These are phyloP conservation scores for Amphibolis antarctica DNA, from an alignment of 106 monocot genomes.

Conservation along the genomic window DNA sequence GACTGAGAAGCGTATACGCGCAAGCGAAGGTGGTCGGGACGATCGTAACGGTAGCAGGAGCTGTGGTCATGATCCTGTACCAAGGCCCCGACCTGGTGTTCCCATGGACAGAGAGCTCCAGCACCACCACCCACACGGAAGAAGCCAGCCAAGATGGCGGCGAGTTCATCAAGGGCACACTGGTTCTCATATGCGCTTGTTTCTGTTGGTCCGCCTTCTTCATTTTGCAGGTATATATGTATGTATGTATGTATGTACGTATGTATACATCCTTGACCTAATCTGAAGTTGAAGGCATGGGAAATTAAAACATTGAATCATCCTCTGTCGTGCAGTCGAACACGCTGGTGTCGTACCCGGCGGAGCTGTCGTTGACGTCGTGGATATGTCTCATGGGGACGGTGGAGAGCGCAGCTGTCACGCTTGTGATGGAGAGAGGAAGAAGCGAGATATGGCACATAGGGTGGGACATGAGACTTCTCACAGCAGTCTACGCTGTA, in stretches of 20 bases:
- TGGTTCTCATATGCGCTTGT: background rate
- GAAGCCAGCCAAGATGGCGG: background rate
- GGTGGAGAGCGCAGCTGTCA: conserved; percentile 3
- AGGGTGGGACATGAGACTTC: conserved; percentile 10
- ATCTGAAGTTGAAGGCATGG: too few species aligned
- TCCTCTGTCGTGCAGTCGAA: conserved; percentile 5
- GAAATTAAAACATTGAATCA: too few species aligned
- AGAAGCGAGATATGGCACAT: conserved; percentile 2
- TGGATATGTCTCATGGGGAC: conserved; percentile 17
- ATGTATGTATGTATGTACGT: background rate
- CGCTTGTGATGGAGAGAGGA: conserved; percentile 8
- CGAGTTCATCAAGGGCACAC: background rate
- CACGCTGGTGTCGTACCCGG: conserved; percentile 7
- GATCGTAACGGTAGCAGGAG: background rate
- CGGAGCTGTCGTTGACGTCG: conserved; percentile 8
- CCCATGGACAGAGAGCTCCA: conserved; percentile 3
- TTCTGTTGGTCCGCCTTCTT: conserved; percentile 6
- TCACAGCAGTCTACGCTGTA: conserved; percentile 16
- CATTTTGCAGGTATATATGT: conserved; percentile 4
- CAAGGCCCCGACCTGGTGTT: background rate
- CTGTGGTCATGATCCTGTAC: conserved; percentile 10
- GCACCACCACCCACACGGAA: background rate
- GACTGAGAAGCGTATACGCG: background rate
- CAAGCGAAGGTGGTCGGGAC: conserved; percentile 11
- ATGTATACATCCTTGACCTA: background rate